Base-by-base conservation (phyloP, 1,284 basidiomycete genomes). In the Pseudomicrostroma phylloplanum region DNA sequence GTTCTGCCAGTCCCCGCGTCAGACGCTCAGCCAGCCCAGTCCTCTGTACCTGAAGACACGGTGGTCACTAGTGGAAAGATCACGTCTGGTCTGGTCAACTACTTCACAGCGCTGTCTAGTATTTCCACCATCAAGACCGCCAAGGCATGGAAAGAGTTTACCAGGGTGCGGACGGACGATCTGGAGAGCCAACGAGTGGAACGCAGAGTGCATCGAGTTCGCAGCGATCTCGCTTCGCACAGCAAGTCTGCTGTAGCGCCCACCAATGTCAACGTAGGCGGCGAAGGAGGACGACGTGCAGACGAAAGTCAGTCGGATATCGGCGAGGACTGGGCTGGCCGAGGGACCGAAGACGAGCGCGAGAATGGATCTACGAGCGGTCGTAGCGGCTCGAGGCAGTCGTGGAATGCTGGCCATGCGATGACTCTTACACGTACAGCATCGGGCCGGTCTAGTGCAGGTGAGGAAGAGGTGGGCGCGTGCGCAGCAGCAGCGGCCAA, bases 141-240 rank as follows among this genome's bases (percentile, higher is more conserved):
- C 49, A 85, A 88, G 58, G 82, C 85, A 1, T 92, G 90, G 90
- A 88, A 87, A 73, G 85, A 88, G n/a, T 92, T 92, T 69, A 86
- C 91, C 56, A 83, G 86, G 48, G 89, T 91, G 19, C 85, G 90
- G 65, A 87, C 86, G 3, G 91, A 92, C 74, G 90, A 92, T 78
- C 80, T 92, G 55, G 87, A 91, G 81, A 91, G 89, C 73, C 87
- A 88, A 4, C 86, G 90, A 53, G 86, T 89, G 51, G 90, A 92
- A 80, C 84, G 91, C 62, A 87, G 90, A 2, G 89, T 92, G 79
- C 90, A 91, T 81, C 86, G 89, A 51, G 89, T 90, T 17, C 83
- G 89, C 59, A 90, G 88, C 57, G 91, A 92, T 59, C 61, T 73
- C 53, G 63, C 68, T 49, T 46, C 67, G 53, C 57, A 67, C 55